A percentile compares a stretch with the other conserved stretches of the same genome.
Conservation (phyloP, 352 stramenopile genomes). For the Pythium phragmitis region DNA sequence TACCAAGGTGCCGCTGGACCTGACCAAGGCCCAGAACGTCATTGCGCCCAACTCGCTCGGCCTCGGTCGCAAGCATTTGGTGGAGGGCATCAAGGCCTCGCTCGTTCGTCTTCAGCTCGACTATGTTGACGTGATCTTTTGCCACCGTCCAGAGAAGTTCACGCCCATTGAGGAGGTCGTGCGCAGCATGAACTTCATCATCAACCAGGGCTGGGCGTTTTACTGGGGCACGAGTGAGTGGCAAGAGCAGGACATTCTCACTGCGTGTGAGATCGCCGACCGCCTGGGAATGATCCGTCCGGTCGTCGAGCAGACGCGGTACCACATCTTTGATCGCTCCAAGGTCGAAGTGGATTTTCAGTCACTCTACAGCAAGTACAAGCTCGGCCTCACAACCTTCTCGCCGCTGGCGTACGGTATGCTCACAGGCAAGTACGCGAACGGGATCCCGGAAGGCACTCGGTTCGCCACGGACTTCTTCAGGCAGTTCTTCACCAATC, state of each 20-base stretch:
- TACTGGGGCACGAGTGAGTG: slow-evolving; percentile 60
- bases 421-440: slow-evolving; percentile 66
- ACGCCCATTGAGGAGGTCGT: slow-evolving; percentile 47
- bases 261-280: slow-evolving; percentile 39
- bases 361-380: slow-evolving; percentile 43
- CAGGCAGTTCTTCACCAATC: slow-evolving; percentile 13
- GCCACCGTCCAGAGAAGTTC: slow-evolving; percentile 32
- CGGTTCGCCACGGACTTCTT: slow-evolving; percentile 29
- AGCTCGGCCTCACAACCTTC: slow-evolving; percentile 45
- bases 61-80: slow-evolving; percentile 44
- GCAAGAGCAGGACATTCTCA: slow-evolving; percentile 40
- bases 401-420: slow-evolving; percentile 42
- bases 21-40: too few relatives aligned
- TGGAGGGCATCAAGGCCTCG: slow-evolving; percentile 44
- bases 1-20: too few relatives aligned
- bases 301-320: slow-evolving; percentile 50
- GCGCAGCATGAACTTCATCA: slow-evolving; percentile 49
- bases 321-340: too few relatives aligned
- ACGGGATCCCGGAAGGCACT: slow-evolving; percentile 30
- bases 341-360: slow-evolving; percentile 50
- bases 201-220: slow-evolving; percentile 41
- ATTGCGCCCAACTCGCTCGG: slow-evolving; percentile 33
- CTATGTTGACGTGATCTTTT: slow-evolving; percentile 47
- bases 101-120: slow-evolving; percentile 39
- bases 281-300: slow-evolving; percentile 33